These are phyloP conservation scores for Scenedesmus sp. DNA, from an alignment of 163 green algal genomes.

Conservation along the genomic window DNA sequence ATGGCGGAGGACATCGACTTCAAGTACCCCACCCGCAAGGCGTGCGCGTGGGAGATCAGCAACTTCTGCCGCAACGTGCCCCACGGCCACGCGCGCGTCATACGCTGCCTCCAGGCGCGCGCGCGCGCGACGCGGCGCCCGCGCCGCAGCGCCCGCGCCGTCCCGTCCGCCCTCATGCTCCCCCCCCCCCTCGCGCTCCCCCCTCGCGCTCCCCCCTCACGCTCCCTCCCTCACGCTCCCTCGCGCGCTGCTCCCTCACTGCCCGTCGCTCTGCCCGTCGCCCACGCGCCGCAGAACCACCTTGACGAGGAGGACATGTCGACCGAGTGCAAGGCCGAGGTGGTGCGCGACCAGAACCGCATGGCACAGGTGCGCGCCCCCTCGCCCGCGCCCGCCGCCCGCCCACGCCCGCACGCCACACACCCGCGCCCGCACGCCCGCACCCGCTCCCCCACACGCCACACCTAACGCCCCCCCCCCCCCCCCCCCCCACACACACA, in stretches of 20 bases:
- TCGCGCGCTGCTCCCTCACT: too few species aligned
- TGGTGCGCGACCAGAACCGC: slow-evolving; percentile 63
- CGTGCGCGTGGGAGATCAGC: slow-evolving; percentile 70
- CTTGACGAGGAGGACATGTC: slow-evolving; percentile 67
- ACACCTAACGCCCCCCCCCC: too few species aligned
- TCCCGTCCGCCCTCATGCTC: background rate
- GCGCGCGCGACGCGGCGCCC: background rate
- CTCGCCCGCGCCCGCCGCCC: too few species aligned
- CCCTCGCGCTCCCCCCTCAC: too few species aligned
- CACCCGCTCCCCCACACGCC: too few species aligned
- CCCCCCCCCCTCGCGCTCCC: too few species aligned
- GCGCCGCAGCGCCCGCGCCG: background rate
- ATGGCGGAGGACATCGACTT: slow-evolving; percentile 90
- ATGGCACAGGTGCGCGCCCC: too few species aligned
- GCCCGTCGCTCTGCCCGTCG: too few species aligned
- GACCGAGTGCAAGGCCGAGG: slow-evolving; percentile 73
- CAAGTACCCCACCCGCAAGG: slow-evolving; percentile 83
- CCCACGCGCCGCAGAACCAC: slow-evolving; percentile 51
- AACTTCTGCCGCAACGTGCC: slow-evolving; percentile 67
- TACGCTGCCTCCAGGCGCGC: slow-evolving; percentile 57
- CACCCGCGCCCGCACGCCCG: too few species aligned
- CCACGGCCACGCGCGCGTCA: slow-evolving; percentile 68
- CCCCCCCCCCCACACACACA: too few species aligned
- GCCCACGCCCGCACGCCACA: too few species aligned
- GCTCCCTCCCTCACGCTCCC: background rate